phyloP scores from a whole-genome alignment of 1,284 basidiomycete species.

The Rhodotorula glutinis region DNA sequence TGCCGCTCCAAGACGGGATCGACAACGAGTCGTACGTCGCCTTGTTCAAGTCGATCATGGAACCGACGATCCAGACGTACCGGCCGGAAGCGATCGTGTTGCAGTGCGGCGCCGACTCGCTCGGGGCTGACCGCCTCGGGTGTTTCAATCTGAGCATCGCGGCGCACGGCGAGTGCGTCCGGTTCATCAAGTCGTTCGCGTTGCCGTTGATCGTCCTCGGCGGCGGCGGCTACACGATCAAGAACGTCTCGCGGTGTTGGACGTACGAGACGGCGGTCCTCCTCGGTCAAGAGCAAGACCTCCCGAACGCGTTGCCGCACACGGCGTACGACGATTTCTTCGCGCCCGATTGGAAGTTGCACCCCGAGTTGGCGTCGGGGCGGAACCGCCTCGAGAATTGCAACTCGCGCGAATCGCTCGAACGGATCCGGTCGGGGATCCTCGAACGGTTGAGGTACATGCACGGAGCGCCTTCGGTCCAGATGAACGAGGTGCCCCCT shows the following conservation, averaged over 20 bases:
- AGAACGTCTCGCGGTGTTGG: constrained; percentile 97
- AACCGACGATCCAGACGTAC: constrained; percentile 86
- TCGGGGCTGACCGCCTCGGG: constrained; percentile 89
- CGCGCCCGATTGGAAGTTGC: constrained; percentile 84
- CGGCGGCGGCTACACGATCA: constrained; percentile 89
- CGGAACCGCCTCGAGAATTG: constrained; percentile 76
- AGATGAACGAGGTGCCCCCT: constrained; percentile 94
- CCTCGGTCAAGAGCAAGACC: constrained; percentile 64
- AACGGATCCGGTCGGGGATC: constrained; percentile 78
- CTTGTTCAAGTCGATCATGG: constrained; percentile 93
- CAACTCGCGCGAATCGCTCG: constrained; percentile 76
- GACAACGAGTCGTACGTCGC: constrained; percentile 95
- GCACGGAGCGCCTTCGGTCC: constrained; percentile 91
- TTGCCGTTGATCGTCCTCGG: constrained; percentile 87
- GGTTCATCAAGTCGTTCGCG: constrained; percentile 88
- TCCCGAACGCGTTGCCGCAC: constrained; percentile 80
- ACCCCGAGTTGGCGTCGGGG: constrained; percentile 78
- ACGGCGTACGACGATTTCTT: constrained; percentile 95
- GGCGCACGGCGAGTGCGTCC: constrained; percentile 97
- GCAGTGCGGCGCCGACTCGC: constrained; percentile 94
- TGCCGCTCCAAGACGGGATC: constrained; percentile 92
- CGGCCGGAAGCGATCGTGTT: constrained; percentile 87
- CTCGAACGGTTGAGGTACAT: constrained; percentile 89
- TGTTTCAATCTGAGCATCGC: constrained; percentile 98
- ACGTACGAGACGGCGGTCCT: constrained; percentile 95